phyloP scores from a whole-genome alignment of 192 early-diverging fungal species.

The Coemansia sp. region DNA sequence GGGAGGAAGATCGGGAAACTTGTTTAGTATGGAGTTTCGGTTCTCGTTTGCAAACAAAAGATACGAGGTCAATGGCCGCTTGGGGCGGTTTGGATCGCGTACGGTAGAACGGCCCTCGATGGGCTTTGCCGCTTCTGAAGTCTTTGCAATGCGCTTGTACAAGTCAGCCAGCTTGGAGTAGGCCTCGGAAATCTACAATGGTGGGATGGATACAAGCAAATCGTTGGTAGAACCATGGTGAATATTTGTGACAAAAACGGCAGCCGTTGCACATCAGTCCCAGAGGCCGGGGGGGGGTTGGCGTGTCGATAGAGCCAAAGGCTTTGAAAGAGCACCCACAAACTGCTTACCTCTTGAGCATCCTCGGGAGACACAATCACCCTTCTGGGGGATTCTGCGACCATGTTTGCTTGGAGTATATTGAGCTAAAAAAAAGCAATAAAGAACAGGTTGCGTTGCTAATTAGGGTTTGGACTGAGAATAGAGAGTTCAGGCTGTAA shows the following conservation, averaged over 20 bases:
- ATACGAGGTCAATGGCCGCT: slow-evolving; percentile 36
- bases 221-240: too few relatives aligned
- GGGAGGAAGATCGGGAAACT: slow-evolving; percentile 16
- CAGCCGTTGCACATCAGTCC: too few relatives aligned
- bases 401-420: not conserved
- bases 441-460: not conserved
- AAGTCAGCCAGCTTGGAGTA: slow-evolving; percentile 19
- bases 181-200: slow-evolving; percentile 25
- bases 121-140: not conserved
- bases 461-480: not conserved
- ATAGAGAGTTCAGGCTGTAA: not conserved
- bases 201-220: not conserved
- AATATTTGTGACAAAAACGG: too few relatives aligned
- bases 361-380: slow-evolving; percentile 2
- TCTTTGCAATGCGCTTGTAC: slow-evolving; percentile 18
- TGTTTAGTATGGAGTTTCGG: slow-evolving; percentile 13
- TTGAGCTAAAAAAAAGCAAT: not conserved
- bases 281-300: too few relatives aligned
- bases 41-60: slow-evolving; percentile 29
- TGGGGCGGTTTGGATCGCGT: slow-evolving; percentile 42
- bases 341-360: not conserved
- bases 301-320: not conserved
- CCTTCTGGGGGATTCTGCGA: slow-evolving; percentile 1
- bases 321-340: not conserved
- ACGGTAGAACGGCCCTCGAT: not conserved